Conservation (phyloP, 2,329 filamentous ascomycete genomes). For the Sporothrix luriei region DNA sequence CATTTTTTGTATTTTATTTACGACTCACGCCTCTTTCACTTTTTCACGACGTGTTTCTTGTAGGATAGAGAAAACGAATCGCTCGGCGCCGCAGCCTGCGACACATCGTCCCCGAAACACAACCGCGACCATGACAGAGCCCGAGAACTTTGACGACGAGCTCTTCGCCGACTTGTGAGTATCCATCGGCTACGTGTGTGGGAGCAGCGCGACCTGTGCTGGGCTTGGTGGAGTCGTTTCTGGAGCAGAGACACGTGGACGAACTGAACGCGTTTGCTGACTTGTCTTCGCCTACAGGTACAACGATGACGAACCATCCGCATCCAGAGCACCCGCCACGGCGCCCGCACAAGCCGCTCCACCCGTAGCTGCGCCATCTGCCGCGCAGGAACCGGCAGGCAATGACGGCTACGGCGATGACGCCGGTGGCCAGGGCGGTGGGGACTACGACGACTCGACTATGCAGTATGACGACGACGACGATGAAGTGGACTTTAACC, state of each 20-base stretch:
- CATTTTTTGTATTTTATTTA: not conserved
- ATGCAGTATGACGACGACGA: conserved; percentile 51
- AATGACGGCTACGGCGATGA: conserved; percentile 36
- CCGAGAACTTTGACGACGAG: conserved; percentile 80
- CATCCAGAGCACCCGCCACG: conserved; percentile 38
- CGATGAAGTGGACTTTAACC: conserved; percentile 59
- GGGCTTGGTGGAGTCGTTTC: not conserved
- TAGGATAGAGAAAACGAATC: conserved; percentile 4
- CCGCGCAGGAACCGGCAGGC: conserved; percentile 33
- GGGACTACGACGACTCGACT: conserved; percentile 37
- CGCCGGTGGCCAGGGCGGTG: conserved; percentile 32
- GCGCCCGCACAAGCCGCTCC: conserved; percentile 33
- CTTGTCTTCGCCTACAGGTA: conserved; percentile 50
- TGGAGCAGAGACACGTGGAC: not conserved
- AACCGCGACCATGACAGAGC: conserved; percentile 64
- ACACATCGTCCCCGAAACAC: not conserved
- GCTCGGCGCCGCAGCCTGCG: not conserved
- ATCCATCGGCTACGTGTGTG: not conserved
- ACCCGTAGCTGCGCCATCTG: conserved; percentile 6
- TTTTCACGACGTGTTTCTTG: not conserved
- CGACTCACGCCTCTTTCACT: not conserved
- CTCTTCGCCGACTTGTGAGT: conserved; percentile 88
- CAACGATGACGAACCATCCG: conserved; percentile 60
- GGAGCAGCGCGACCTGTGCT: not conserved
- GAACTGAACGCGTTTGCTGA: not conserved